A percentile compares a stretch with the other conserved stretches of the same genome.
phyloP scores from a whole-genome alignment of 2,329 filamentous ascomycete genomes.

The Diaporthe helianthi region DNA sequence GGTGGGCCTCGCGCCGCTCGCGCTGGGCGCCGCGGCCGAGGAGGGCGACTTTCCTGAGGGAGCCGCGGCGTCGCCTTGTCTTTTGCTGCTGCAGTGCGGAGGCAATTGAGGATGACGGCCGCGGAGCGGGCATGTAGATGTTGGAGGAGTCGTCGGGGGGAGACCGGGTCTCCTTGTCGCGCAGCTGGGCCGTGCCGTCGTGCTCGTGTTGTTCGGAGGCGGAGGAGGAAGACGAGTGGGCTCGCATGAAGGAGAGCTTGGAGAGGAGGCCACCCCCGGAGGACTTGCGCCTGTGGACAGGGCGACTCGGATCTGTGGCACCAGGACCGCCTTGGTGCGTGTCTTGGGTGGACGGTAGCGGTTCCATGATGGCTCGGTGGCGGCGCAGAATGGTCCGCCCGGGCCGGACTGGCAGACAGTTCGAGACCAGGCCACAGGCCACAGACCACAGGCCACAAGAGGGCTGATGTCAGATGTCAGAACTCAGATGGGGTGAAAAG shows the following conservation, averaged over 20 bases:
- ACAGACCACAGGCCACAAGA: slow-evolving; percentile 8
- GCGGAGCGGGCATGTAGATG: slow-evolving; percentile 41
- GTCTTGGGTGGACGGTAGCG: slow-evolving; percentile 24
- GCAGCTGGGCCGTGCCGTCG: slow-evolving; percentile 30
- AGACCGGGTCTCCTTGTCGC: slow-evolving; percentile 27
- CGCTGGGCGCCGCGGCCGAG: slow-evolving; percentile 75
- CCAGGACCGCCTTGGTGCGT: slow-evolving; percentile 15
- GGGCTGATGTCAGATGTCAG: slow-evolving; percentile 27
- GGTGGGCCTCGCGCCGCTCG: slow-evolving; percentile 58
- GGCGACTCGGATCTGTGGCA: slow-evolving; percentile 17
- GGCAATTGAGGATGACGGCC: slow-evolving; percentile 46
- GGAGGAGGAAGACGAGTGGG: slow-evolving; percentile 36
- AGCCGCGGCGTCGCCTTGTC: slow-evolving; percentile 78
- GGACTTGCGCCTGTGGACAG: slow-evolving; percentile 54
- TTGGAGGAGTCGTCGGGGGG: slow-evolving; percentile 32
- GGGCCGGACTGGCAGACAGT: slow-evolving; percentile 33
- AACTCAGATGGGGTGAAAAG: slow-evolving; percentile 20
- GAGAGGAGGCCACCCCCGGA: slow-evolving; percentile 65
- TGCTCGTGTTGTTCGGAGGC: slow-evolving; percentile 37
- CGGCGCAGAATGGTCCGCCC: slow-evolving; percentile 14
- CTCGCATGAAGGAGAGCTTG: slow-evolving; percentile 72
- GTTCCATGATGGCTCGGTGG: slow-evolving; percentile 31
- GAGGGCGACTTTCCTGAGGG: slow-evolving; percentile 84
- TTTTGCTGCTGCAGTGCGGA: slow-evolving; percentile 54
- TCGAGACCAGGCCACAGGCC: slow-evolving; percentile 3